phyloP scores from a whole-genome alignment of 139 green algal species.

The Closterium sp. region DNA sequence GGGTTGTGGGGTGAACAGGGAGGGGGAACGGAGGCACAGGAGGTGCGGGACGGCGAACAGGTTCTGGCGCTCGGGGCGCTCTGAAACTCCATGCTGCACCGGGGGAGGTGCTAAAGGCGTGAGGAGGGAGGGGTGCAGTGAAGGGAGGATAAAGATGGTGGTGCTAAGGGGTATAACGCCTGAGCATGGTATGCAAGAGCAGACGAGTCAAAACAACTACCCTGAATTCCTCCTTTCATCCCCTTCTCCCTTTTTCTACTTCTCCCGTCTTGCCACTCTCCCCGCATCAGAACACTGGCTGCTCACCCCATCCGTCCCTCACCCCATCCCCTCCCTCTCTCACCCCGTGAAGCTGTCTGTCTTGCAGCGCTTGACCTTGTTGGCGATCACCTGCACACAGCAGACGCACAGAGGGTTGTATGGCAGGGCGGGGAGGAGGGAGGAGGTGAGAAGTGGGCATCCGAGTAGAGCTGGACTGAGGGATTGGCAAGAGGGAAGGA shows the following conservation, averaged over 20 bases:
- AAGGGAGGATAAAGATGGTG: neutral
- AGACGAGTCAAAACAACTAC: neutral
- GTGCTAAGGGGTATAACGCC: neutral
- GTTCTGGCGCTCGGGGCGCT: too few species aligned
- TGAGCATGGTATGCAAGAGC: too few species aligned
- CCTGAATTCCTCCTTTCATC: neutral
- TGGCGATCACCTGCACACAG: slow-evolving; percentile 62
- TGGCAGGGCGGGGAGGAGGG: too few species aligned
- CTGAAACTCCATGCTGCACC: too few species aligned
- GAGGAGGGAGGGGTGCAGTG: neutral
- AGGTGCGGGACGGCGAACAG: too few species aligned
- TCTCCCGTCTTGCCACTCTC: neutral
- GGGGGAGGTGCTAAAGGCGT: neutral
- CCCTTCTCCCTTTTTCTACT: too few species aligned
- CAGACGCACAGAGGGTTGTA: too few species aligned
- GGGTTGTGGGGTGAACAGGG: too few species aligned
- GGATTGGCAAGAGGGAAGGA: too few species aligned
- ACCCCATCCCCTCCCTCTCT: neutral
- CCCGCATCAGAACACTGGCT: neutral
- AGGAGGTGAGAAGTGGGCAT: too few species aligned
- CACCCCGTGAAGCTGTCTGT: slow-evolving; percentile 74
- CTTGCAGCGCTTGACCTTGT: slow-evolving; percentile 79
- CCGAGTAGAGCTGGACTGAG: too few species aligned
- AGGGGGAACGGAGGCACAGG: too few species aligned
- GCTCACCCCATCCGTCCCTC: neutral